Conservation (phyloP, 768 basidiomycete species). For the Crassisporium funariophilum region DNA sequence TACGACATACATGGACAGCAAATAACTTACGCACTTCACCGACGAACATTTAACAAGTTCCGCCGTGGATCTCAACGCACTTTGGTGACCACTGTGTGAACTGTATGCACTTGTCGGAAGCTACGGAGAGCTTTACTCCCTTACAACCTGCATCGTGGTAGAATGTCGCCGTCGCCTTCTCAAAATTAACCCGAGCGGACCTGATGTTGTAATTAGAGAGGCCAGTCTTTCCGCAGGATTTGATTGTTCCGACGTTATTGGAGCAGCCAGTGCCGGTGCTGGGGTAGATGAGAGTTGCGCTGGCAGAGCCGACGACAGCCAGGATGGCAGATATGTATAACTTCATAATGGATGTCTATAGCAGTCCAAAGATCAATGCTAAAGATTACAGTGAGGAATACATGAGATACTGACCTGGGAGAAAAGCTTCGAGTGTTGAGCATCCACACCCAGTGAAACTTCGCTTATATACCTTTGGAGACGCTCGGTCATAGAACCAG, state of each 20-base stretch:
- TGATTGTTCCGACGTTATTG: not conserved
- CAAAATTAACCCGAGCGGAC: not conserved
- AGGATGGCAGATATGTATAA: not conserved
- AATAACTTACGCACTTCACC: too few species aligned
- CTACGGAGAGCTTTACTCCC: not conserved
- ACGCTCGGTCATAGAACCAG: too few species aligned
- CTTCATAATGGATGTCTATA: too few species aligned
- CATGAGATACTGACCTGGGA: too few species aligned
- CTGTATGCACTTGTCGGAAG: not conserved
- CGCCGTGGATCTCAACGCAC: not conserved
- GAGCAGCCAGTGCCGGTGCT: not conserved
- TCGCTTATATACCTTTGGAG: too few species aligned
- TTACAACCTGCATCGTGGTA: not conserved
- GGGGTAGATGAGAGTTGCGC: not conserved
- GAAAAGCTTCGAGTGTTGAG: too few species aligned
- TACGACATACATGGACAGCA: too few species aligned
- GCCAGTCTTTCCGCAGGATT: not conserved
- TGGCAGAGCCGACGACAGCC: not conserved
- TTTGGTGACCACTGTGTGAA: not conserved
- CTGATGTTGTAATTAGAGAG: not conserved
- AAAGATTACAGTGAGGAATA: too few species aligned
- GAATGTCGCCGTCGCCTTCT: not conserved
- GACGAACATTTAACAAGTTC: not conserved
- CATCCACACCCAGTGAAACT: too few species aligned
- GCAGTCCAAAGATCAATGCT: too few species aligned